Evolutionary conservation across 1,284 basidiomycete species (phyloP).

Genomic region (Ganoderma sinense): DNA sequence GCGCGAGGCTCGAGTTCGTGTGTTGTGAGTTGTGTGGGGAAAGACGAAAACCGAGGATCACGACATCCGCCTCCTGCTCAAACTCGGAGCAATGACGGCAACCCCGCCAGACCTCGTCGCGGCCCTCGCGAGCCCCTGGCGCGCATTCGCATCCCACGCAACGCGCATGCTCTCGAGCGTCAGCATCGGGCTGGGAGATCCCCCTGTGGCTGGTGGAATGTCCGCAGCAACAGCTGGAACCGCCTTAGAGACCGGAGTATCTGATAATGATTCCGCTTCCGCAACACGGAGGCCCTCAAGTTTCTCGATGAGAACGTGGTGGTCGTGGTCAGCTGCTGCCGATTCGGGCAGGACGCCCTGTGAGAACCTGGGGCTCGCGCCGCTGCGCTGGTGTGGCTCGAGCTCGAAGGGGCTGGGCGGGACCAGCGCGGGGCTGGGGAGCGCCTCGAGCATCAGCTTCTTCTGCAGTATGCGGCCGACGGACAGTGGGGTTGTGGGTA

Average conservation of each 20-base stretch:
- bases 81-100: slow-evolving; percentile 16
- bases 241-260: background rate
- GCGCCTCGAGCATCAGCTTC: slow-evolving; percentile 38
- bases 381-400: slow-evolving; percentile 29
- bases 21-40: background rate
- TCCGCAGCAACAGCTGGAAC: background rate
- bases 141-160: slow-evolving; percentile 26
- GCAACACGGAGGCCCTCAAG: slow-evolving; percentile 7
- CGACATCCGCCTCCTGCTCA: slow-evolving; percentile 25
- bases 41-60: background rate
- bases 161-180: slow-evolving; percentile 28
- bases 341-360: background rate
- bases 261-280: background rate
- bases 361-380: background rate
- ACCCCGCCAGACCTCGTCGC: background rate
- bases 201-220: background rate
- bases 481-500: slow-evolving; percentile 21
- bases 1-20: background rate
- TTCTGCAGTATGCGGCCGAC: slow-evolving; percentile 19
- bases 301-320: slow-evolving; percentile 3
- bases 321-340: background rate
- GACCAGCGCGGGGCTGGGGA: slow-evolving; percentile 40
- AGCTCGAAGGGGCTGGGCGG: slow-evolving; percentile 44
- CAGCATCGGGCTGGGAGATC: slow-evolving; percentile 23
- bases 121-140: slow-evolving; percentile 10